Evolutionary conservation across 441 rosid genomes (phyloP).

Genomic region (Pelargonium australe): DNA sequence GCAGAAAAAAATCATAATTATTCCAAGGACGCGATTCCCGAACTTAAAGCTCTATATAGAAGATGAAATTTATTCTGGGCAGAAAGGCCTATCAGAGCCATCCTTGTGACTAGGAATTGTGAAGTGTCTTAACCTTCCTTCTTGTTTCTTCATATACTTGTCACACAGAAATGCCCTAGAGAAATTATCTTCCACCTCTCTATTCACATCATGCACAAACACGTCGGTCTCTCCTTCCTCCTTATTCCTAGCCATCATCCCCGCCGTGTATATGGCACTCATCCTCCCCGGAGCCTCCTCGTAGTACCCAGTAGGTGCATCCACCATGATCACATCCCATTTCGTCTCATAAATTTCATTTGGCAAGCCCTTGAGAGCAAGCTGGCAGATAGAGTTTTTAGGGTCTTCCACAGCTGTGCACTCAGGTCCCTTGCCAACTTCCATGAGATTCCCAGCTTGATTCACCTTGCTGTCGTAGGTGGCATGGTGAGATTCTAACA

Average conservation of each 20-base stretch:
- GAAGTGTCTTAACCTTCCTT: conserved; percentile 55
- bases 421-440: conserved; percentile 29
- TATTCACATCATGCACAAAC: conserved; percentile 61
- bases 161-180: conserved; percentile 52
- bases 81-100: conserved; percentile 42
- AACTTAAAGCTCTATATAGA: too few species aligned
- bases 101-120: conserved; percentile 53
- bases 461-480: conserved; percentile 70
- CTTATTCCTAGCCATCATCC: conserved; percentile 59
- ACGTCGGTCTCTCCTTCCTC: conserved; percentile 60
- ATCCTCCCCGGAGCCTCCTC: conserved; percentile 63
- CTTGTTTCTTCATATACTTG: conserved; percentile 52
- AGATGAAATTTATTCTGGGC: conserved; percentile 27
- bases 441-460: conserved; percentile 42
- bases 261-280: conserved; percentile 69
- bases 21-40: too few species aligned
- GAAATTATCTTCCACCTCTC: conserved; percentile 54
- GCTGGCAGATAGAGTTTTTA: conserved; percentile 43
- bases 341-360: conserved; percentile 45
- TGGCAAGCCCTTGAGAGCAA: conserved; percentile 52
- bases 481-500: conserved; percentile 69
- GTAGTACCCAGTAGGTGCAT: conserved; percentile 66
- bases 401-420: conserved; percentile 47
- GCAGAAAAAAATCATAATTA: too few species aligned
- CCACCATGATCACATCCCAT: conserved; percentile 76